phyloP scores from a whole-genome alignment of 164 flowering plant species.

The Hamamelis virginiana region DNA sequence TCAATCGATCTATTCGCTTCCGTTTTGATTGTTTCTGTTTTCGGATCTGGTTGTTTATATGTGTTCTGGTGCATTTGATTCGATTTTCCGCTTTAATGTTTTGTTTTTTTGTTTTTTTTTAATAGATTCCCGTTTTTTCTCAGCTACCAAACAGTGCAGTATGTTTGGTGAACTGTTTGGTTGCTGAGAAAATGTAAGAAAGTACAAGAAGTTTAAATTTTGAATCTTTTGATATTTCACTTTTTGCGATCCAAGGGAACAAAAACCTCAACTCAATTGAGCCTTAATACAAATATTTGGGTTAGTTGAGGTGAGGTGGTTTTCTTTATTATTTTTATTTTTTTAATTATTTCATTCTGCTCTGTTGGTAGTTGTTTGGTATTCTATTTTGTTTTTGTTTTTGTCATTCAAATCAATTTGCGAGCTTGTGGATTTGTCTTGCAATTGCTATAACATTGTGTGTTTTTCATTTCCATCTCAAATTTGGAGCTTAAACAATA shows the following conservation, averaged over 20 bases:
- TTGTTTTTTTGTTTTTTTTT: not conserved
- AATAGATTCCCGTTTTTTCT: not conserved
- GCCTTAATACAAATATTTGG: too few species aligned
- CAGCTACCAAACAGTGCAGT: not conserved
- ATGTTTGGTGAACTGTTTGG: not conserved
- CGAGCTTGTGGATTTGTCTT: too few species aligned
- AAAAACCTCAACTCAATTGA: too few species aligned
- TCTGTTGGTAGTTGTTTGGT: too few species aligned
- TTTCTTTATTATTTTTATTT: too few species aligned
- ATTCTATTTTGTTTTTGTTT: too few species aligned
- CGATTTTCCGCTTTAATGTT: not conserved
- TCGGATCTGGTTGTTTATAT: not conserved
- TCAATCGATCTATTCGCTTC: not conserved
- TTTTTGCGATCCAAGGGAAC: not conserved
- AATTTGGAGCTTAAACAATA: too few species aligned
- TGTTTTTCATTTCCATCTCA: too few species aligned
- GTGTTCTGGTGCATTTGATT: not conserved
- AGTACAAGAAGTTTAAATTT: not conserved
- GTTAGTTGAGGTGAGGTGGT: too few species aligned
- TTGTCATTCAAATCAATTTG: too few species aligned
- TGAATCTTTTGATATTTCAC: not conserved
- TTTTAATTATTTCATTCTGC: too few species aligned
- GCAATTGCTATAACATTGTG: too few species aligned
- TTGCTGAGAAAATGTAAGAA: not conserved
- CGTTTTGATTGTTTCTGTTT: not conserved